phyloP scores from a whole-genome alignment of 768 basidiomycete species.

The Lactifluus pinguis region DNA sequence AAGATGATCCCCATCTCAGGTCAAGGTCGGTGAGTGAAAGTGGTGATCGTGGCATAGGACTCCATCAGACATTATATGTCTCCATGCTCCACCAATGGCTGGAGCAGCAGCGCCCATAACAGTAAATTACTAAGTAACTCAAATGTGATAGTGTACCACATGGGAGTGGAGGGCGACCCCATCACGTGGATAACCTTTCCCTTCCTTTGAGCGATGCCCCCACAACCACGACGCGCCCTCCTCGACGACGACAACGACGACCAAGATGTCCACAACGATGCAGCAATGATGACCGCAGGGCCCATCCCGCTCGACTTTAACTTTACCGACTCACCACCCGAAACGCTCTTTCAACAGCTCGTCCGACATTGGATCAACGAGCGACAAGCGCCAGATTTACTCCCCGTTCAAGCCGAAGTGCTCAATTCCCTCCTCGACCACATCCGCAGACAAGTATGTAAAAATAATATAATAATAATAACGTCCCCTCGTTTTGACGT shows the following conservation, averaged over 20 bases:
- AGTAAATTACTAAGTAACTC: no score
- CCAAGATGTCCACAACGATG: background rate
- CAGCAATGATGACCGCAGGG: background rate
- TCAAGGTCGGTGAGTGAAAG: background rate
- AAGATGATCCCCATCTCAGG: slow-evolving; percentile 8
- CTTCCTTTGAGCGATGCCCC: slow-evolving; percentile 6
- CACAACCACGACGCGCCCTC: slow-evolving; percentile 11
- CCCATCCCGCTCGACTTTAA: slow-evolving; percentile 13
- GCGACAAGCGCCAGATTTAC: slow-evolving; percentile 69
- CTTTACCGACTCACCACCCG: slow-evolving; percentile 24
- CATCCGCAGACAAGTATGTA: slow-evolving; percentile 69
- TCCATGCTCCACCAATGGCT: no score
- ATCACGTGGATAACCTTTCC: no score
- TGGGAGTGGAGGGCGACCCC: no score
- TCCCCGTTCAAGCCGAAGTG: slow-evolving; percentile 63
- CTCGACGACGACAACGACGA: slow-evolving; percentile 15
- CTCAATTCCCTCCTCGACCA: slow-evolving; percentile 63
- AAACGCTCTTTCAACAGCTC: slow-evolving; percentile 58
- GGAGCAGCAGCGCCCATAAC: no score
- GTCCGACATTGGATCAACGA: slow-evolving; percentile 85
- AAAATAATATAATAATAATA: no score
- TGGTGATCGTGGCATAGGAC: no score
- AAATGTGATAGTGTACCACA: no score
- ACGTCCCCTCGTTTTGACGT: no score
- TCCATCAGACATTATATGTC: no score